A percentile compares a stretch with the other conserved stretches of the same genome.
Evolutionary conservation across 2,329 filamentous ascomycete species (phyloP).

Genomic region (Aspergillus candidus): DNA sequence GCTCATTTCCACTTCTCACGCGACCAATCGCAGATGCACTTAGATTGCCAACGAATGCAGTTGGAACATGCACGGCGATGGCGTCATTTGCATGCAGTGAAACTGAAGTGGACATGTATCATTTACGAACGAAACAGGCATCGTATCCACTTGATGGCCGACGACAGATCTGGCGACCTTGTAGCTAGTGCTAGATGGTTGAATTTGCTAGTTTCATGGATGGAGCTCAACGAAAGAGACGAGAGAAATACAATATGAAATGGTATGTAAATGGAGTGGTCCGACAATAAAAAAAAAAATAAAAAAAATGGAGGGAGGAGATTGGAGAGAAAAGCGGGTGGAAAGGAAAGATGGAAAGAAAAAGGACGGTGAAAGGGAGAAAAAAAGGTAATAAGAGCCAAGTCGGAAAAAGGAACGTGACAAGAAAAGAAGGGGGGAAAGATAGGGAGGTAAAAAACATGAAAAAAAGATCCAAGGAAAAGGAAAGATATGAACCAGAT

Average conservation of each 20-base stretch:
- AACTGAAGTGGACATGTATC: constrained; percentile 7
- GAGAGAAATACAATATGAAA: constrained; percentile 28
- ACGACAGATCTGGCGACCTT: constrained; percentile 7
- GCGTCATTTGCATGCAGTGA: no score
- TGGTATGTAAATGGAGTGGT: constrained; percentile 13
- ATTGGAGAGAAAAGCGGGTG: constrained; percentile 1
- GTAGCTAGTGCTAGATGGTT: constrained; percentile 25
- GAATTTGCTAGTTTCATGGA: constrained; percentile 31
- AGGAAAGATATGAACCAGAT: constrained; percentile 32
- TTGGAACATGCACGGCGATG: no score
- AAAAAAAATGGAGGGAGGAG: constrained; percentile 5
- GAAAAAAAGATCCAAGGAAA: constrained; percentile 16
- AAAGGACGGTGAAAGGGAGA: constrained; percentile 16
- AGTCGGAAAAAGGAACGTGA: constrained; percentile 8
- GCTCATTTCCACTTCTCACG: no score
- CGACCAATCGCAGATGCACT: no score
- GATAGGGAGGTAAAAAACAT: constrained; percentile 13
- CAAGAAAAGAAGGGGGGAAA: constrained; percentile 13
- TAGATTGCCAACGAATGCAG: no score
- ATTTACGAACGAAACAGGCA: constrained; percentile 13
- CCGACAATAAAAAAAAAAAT: constrained; percentile 2
- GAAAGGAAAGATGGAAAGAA: constrained; percentile 15
- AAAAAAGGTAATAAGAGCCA: neutral
- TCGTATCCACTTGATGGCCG: constrained; percentile 7
- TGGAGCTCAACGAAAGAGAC: constrained; percentile 27